These are phyloP conservation scores for Fusarium fujikuroi DNA, from an alignment of 2,329 filamentous ascomycete genomes.

Conservation along the genomic window DNA sequence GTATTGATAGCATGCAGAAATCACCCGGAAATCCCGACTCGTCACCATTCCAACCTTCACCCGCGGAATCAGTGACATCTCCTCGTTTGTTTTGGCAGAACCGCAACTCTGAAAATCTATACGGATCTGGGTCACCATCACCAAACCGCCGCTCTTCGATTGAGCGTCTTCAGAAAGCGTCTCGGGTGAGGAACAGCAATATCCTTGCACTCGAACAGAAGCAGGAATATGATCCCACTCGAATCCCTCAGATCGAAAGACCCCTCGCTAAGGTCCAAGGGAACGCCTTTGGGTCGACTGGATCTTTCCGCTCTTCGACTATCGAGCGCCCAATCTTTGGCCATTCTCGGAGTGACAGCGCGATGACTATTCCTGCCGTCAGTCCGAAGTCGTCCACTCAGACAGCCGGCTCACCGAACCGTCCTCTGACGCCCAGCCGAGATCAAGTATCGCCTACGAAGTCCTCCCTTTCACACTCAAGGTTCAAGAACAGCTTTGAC, in stretches of 20 bases:
- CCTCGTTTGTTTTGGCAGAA: constrained; percentile 93
- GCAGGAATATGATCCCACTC: constrained; percentile 88
- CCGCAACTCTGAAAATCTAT: constrained; percentile 79
- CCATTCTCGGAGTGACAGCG: constrained; percentile 63
- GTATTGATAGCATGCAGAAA: constrained; percentile 64
- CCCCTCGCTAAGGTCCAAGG: constrained; percentile 81
- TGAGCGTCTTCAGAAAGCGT: constrained; percentile 93
- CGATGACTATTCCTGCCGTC: constrained; percentile 67
- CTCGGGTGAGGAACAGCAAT: constrained; percentile 96
- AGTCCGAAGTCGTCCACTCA: constrained; percentile 60
- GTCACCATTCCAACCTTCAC: constrained; percentile 87
- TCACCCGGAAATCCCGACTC: constrained; percentile 76
- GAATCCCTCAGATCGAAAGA: constrained; percentile 81
- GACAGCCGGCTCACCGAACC: constrained; percentile 48
- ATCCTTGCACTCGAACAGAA: constrained; percentile 95
- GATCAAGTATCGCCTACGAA: constrained; percentile 84
- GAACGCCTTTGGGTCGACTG: constrained; percentile 73
- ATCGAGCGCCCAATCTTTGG: constrained; percentile 53
- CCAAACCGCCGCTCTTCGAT: constrained; percentile 88
- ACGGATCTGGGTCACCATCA: constrained; percentile 71
- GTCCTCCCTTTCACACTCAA: constrained; percentile 80
- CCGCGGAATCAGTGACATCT: constrained; percentile 74
- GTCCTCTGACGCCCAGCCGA: constrained; percentile 68
- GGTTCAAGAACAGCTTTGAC: constrained; percentile 76
- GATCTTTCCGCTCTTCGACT: constrained; percentile 64